Percentiles rank a stretch among this genome's conserved stretches.
Evolutionary conservation across 2,329 filamentous ascomycete species (phyloP).

Genomic region (Tolypocladium tropicale): DNA sequence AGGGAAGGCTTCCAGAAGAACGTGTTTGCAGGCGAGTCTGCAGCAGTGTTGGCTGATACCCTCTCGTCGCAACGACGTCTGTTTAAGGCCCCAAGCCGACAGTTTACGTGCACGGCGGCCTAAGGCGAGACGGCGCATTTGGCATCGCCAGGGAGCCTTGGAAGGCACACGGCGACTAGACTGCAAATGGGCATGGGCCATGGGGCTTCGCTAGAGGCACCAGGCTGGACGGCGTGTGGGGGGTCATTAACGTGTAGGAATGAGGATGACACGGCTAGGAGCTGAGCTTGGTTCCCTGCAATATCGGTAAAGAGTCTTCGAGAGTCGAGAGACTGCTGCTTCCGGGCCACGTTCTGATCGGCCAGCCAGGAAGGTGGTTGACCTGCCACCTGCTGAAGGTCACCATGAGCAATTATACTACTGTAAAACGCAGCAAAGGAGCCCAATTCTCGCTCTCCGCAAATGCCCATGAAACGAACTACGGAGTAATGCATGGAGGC

Average conservation of each 20-base stretch:
- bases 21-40: too few relatives aligned
- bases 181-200: not conserved
- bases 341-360: not conserved
- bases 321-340: not conserved
- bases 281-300: not conserved
- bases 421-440: too few relatives aligned
- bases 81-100: too few relatives aligned
- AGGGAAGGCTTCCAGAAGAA: not conserved
- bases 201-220: not conserved
- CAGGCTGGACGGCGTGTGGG: not conserved
- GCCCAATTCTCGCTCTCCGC: too few relatives aligned
- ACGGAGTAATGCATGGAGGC: too few relatives aligned
- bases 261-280: not conserved
- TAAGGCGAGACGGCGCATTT: not conserved
- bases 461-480: too few relatives aligned
- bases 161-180: not conserved
- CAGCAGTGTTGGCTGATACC: too few relatives aligned
- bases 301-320: not conserved
- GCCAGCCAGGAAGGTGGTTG: too few relatives aligned
- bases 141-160: not conserved
- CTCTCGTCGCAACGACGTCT: too few relatives aligned
- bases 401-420: too few relatives aligned
- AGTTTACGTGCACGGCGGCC: too few relatives aligned
- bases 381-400: too few relatives aligned
- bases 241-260: not conserved